Percentiles rank a stretch among this genome's conserved stretches.
These are phyloP conservation scores for Solanum pinnatisectum DNA, from an alignment of 257 asterid species.

Conservation along the genomic window DNA sequence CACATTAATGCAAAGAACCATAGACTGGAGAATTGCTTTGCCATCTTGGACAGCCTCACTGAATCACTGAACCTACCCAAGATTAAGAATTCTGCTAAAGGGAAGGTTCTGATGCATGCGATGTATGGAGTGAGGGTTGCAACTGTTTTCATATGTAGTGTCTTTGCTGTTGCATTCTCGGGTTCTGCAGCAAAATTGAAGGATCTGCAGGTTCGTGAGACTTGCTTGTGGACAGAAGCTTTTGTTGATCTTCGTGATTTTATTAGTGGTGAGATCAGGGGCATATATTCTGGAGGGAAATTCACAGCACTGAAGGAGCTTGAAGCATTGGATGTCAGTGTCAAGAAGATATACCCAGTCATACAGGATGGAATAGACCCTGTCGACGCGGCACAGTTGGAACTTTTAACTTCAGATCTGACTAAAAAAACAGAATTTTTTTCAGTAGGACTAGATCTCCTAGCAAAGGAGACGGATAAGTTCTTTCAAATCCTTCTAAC, in stretches of 20 bases:
- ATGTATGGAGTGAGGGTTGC: constrained; percentile 71
- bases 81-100: constrained; percentile 75
- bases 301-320: constrained; percentile 54
- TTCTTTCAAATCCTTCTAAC: constrained; percentile 65
- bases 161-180: constrained; percentile 58
- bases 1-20: constrained; percentile 53
- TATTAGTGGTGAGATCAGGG: constrained; percentile 51
- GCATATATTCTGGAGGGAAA: constrained; percentile 23
- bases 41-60: constrained; percentile 45
- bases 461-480: constrained; percentile 59
- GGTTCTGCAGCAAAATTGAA: constrained; percentile 57
- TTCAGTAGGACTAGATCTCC: constrained; percentile 52
- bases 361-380: constrained; percentile 38
- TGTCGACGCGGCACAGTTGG: constrained; percentile 25
- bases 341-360: constrained; percentile 46
- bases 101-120: constrained; percentile 74
- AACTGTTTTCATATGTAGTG: constrained; percentile 55
- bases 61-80: constrained; percentile 62
- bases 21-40: constrained; percentile 51
- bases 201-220: constrained; percentile 36
- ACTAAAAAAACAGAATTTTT: constrained; percentile 30
- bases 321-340: constrained; percentile 50
- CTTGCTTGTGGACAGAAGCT: constrained; percentile 51
- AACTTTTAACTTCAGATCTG: constrained; percentile 26
- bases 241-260: constrained; percentile 41